A percentile compares a stretch with the other conserved stretches of the same genome.
Conservation (phyloP, 2,329 filamentous ascomycete species). For the Lojkania enalia region DNA sequence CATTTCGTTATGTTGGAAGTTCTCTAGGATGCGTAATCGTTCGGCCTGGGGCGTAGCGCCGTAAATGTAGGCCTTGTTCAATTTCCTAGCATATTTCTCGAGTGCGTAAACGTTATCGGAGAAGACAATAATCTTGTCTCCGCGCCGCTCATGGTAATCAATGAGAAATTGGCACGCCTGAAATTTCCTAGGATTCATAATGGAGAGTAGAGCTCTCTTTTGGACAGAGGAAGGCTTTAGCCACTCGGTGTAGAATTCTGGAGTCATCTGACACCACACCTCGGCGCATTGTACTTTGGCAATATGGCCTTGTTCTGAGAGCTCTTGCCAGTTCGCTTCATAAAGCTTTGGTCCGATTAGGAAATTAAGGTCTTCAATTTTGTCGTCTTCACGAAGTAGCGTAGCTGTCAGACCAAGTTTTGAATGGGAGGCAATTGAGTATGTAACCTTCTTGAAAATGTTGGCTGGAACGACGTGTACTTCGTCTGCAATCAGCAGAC, state of each 20-base stretch:
- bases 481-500: slow-evolving; percentile 94
- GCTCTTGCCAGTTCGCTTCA: slow-evolving; percentile 99
- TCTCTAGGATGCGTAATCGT: slow-evolving; percentile 83
- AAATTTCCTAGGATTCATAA: slow-evolving; percentile 97
- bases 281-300: slow-evolving; percentile 97
- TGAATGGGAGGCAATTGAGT: slow-evolving; percentile 89
- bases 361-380: slow-evolving; percentile 96
- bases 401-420: slow-evolving; percentile 95
- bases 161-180: slow-evolving; percentile 98
- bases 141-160: slow-evolving; percentile 90
- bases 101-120: slow-evolving; percentile 96
- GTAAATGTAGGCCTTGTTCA: slow-evolving; percentile 88
- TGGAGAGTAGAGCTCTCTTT: slow-evolving; percentile 74
- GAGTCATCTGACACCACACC: slow-evolving; percentile 99
- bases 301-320: slow-evolving; percentile 95
- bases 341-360: slow-evolving; percentile 96
- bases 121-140: slow-evolving; percentile 98
- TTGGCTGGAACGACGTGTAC: slow-evolving; percentile 97
- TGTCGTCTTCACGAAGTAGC: slow-evolving; percentile 92
- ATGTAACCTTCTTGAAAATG: slow-evolving; percentile 93
- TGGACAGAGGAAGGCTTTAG: slow-evolving; percentile 66
- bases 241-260: slow-evolving; percentile 96
- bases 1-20: slow-evolving; percentile 89
- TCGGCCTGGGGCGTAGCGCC: slow-evolving; percentile 85
- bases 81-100: slow-evolving; percentile 78